A percentile compares a stretch with the other conserved stretches of the same genome.
phyloP scores from a whole-genome alignment of 306 rosid species.

The Vachellia collinsii region DNA sequence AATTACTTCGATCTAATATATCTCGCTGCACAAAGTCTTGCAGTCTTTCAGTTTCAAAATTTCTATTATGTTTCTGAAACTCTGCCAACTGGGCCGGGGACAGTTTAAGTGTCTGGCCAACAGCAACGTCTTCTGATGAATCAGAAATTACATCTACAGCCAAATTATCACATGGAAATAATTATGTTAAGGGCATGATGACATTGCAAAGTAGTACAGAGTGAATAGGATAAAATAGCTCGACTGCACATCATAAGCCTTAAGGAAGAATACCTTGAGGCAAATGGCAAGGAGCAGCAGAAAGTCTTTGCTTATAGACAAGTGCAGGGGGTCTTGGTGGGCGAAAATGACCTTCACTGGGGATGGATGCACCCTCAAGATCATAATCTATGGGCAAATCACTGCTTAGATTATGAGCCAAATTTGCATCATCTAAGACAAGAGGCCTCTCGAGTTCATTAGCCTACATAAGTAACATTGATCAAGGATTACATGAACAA shows the following conservation, averaged over 20 bases:
- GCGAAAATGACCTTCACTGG: constrained; percentile 54
- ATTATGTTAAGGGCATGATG: neutral
- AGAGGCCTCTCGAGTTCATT: constrained; percentile 68
- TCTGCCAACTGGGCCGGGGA: constrained; percentile 49
- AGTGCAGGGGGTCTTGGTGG: constrained; percentile 48
- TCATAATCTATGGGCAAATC: constrained; percentile 61
- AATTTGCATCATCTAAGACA: constrained; percentile 53
- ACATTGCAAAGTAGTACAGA: constrained; percentile 9
- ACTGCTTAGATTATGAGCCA: constrained; percentile 35
- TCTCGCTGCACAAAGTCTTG: constrained; percentile 49
- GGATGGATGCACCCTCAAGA: constrained; percentile 63
- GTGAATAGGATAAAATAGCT: neutral
- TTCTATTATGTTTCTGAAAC: constrained; percentile 47
- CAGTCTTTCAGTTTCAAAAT: constrained; percentile 45
- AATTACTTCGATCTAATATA: constrained; percentile 75
- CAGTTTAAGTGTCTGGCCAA: constrained; percentile 73
- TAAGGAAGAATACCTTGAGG: constrained; percentile 47
- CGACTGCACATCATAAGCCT: neutral
- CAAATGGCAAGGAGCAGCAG: constrained; percentile 40
- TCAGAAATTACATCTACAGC: constrained; percentile 59
- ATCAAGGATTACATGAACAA: constrained; percentile 19
- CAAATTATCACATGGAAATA: constrained; percentile 50
- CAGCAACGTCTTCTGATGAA: constrained; percentile 50
- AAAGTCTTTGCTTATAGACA: constrained; percentile 56
- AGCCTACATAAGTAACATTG: constrained; percentile 41